A percentile compares a stretch with the other conserved stretches of the same genome.
Conservation (phyloP, 75 land plant genomes). For the Pseudotsuga menziesii region DNA sequence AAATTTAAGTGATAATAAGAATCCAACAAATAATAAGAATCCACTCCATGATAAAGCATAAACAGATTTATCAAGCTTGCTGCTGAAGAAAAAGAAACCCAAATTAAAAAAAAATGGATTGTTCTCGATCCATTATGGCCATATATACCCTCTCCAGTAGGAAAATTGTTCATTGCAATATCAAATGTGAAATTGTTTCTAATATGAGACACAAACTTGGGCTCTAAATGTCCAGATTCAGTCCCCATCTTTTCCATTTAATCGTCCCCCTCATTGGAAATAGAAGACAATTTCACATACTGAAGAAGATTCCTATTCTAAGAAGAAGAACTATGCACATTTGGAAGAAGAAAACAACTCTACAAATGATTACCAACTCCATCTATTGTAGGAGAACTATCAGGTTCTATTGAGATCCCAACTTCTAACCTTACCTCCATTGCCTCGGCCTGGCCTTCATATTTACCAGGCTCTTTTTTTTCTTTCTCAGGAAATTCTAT, state of each 20-base stretch:
- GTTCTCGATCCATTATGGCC: too few relatives aligned
- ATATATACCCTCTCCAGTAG: constrained; percentile 12
- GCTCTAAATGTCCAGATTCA: constrained; percentile 7
- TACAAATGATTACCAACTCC: not conserved
- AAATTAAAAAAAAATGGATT: too few relatives aligned
- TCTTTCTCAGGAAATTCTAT: not conserved
- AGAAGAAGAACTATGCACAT: too few relatives aligned
- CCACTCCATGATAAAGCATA: too few relatives aligned
- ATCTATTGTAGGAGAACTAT: not conserved
- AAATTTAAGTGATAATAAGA: too few relatives aligned
- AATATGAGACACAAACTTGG: constrained; percentile 9
- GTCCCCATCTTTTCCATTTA: not conserved
- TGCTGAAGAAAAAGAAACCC: too few relatives aligned
- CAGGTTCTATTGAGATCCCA: not conserved
- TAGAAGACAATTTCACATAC: constrained; percentile 6
- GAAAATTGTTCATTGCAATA: constrained; percentile 9
- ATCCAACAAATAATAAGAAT: too few relatives aligned
- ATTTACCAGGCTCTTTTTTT: not conserved
- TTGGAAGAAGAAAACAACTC: not conserved
- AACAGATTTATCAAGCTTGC: too few relatives aligned
- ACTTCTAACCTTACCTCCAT: constrained; percentile 10
- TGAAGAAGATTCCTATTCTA: not conserved
- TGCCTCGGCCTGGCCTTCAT: not conserved
- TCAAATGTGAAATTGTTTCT: constrained; percentile 36
- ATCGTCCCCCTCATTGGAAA: not conserved